Conservation (phyloP, 2,329 filamentous ascomycete species). For the Dactylonectria macrodidyma region DNA sequence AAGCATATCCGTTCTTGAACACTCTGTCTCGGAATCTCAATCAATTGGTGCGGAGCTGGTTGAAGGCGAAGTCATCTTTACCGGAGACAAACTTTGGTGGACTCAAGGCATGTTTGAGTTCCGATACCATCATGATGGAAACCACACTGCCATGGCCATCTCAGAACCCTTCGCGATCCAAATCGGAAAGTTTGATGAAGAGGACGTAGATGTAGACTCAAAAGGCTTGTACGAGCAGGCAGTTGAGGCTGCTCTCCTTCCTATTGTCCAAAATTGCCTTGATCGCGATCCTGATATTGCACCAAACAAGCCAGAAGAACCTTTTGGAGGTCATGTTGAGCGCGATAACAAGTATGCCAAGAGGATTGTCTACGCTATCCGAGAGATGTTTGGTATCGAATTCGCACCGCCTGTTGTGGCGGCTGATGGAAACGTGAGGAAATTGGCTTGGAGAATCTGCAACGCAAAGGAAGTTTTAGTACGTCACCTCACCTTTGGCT, state of each 20-base stretch:
- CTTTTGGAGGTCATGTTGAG: slow-evolving; percentile 88
- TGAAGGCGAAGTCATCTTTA: slow-evolving; percentile 87
- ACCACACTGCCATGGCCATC: slow-evolving; percentile 94
- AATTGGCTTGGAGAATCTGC: slow-evolving; percentile 93
- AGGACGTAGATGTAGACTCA: slow-evolving; percentile 75
- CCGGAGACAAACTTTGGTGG: slow-evolving; percentile 97
- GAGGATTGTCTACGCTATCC: slow-evolving; percentile 92
- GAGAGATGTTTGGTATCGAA: slow-evolving; percentile 97
- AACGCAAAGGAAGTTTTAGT: slow-evolving; percentile 97
- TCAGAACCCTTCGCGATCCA: slow-evolving; percentile 94
- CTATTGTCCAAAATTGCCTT: slow-evolving; percentile 91
- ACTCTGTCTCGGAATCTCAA: slow-evolving; percentile 67
- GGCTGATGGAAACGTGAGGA: slow-evolving; percentile 90
- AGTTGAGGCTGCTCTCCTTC: slow-evolving; percentile 84
- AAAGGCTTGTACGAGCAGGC: slow-evolving; percentile 76
- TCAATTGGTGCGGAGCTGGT: slow-evolving; percentile 72
- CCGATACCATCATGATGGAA: slow-evolving; percentile 94
- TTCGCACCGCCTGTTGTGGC: slow-evolving; percentile 93
- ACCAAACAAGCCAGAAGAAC: slow-evolving; percentile 82
- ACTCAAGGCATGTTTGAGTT: slow-evolving; percentile 97
- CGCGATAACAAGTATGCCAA: slow-evolving; percentile 90
- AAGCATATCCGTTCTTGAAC: slow-evolving; percentile 81
- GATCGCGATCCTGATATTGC: slow-evolving; percentile 94
- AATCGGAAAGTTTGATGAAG: slow-evolving; percentile 84
- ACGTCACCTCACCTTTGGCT: slow-evolving; percentile 56